phyloP scores from a whole-genome alignment of 2,329 filamentous ascomycete species.

The Diaporthe vexans region DNA sequence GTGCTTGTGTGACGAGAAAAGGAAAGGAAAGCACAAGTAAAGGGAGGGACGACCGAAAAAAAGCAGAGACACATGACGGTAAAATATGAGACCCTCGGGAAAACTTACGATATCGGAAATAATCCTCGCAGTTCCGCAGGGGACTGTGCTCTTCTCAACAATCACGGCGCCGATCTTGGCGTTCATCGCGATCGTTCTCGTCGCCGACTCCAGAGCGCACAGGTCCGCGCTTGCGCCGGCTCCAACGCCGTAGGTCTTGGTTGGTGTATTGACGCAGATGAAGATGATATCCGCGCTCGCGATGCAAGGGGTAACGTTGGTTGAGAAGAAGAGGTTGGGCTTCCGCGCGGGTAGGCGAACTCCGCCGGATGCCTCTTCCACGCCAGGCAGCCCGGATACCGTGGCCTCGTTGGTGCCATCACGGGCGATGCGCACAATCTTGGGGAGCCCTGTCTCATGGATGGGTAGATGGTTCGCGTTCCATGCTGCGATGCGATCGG shows the following conservation, averaged over 20 bases:
- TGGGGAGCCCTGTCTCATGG: slow-evolving; percentile 69
- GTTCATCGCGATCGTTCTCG: slow-evolving; percentile 66
- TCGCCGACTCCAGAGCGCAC: slow-evolving; percentile 67
- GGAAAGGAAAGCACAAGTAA: neutral
- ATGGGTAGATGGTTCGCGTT: slow-evolving; percentile 71
- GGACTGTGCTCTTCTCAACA: slow-evolving; percentile 76
- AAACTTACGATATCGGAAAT: slow-evolving; percentile 66
- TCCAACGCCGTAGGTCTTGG: slow-evolving; percentile 69
- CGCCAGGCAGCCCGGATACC: slow-evolving; percentile 42
- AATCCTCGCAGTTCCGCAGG: slow-evolving; percentile 70
- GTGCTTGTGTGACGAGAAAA: neutral
- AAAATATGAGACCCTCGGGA: slow-evolving; percentile 19
- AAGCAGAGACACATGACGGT: slow-evolving; percentile 9
- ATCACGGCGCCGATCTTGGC: slow-evolving; percentile 68
- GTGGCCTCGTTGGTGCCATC: slow-evolving; percentile 52
- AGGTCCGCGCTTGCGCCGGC: slow-evolving; percentile 71
- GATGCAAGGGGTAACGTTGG: slow-evolving; percentile 64
- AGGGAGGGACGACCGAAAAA: neutral
- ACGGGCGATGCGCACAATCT: slow-evolving; percentile 64
- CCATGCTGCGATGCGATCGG: slow-evolving; percentile 68
- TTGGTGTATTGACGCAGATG: slow-evolving; percentile 75
- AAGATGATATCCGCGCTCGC: slow-evolving; percentile 70
- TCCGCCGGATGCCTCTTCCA: neutral
- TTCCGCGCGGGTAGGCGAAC: slow-evolving; percentile 52
- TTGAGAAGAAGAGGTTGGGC: slow-evolving; percentile 72